Evolutionary conservation across 495 filamentous ascomycete genomes (phyloP).

Genomic region (Ascobolus immersus): DNA sequence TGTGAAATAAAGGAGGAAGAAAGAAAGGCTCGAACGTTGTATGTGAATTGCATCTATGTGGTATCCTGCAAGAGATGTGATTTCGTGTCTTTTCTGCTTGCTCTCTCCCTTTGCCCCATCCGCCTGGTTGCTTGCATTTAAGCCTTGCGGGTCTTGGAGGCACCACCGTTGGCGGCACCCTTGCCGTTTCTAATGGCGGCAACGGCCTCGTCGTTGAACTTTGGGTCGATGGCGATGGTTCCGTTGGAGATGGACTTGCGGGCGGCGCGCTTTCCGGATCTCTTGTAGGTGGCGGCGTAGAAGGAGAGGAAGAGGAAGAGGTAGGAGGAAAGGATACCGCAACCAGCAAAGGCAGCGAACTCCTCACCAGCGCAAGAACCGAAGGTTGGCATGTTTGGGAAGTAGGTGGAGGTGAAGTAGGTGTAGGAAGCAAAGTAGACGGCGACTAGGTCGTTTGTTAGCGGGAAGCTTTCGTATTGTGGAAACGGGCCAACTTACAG

Average conservation of each 20-base stretch:
- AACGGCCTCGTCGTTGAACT: slow-evolving; percentile 15
- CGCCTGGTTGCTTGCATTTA: too few species aligned
- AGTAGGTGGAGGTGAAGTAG: slow-evolving; percentile 86
- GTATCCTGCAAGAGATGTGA: too few species aligned
- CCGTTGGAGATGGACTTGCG: slow-evolving; percentile 31
- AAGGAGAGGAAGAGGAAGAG: slow-evolving; percentile 95
- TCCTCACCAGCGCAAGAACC: slow-evolving; percentile 89
- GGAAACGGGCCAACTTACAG: slow-evolving; percentile 24
- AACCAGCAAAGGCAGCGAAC: slow-evolving; percentile 84
- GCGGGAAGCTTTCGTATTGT: background rate
- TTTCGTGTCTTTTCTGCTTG: too few species aligned
- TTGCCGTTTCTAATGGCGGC: slow-evolving; percentile 15
- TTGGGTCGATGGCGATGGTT: slow-evolving; percentile 16
- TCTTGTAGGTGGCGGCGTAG: slow-evolving; percentile 93
- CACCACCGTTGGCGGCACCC: slow-evolving; percentile 20
- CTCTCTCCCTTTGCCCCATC: background rate
- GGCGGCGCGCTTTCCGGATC: slow-evolving; percentile 37
- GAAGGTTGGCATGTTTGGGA: slow-evolving; percentile 50
- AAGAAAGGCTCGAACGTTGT: too few species aligned
- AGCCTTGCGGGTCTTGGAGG: slow-evolving; percentile 32
- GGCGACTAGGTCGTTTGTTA: slow-evolving; percentile 30
- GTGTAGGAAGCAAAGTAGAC: slow-evolving; percentile 92
- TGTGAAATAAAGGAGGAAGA: too few species aligned
- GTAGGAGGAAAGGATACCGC: slow-evolving; percentile 77
- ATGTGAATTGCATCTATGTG: too few species aligned